These are phyloP conservation scores for Picea glauca DNA, from an alignment of 75 land plant species.

Conservation along the genomic window DNA sequence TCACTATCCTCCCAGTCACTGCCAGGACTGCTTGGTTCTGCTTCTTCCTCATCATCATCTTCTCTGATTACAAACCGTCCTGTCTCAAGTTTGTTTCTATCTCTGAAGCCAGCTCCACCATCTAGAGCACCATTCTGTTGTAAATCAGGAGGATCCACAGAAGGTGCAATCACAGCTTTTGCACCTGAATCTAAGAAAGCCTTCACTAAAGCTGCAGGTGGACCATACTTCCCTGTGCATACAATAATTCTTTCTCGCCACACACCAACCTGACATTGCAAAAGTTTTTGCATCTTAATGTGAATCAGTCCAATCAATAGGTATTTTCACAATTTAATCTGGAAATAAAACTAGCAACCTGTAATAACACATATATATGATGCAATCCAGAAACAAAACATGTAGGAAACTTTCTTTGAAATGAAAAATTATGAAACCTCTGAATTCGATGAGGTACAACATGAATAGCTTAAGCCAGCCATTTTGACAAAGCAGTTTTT, in stretches of 20 bases:
- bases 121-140: constrained; percentile 16
- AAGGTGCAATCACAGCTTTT: constrained; percentile 85
- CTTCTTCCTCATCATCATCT: constrained; percentile 71
- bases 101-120: constrained; percentile 28
- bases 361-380: neutral
- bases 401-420: neutral
- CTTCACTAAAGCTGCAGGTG: constrained; percentile 52
- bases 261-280: constrained; percentile 70
- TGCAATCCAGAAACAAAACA: neutral
- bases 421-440: neutral
- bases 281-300: neutral
- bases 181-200: constrained; percentile 95
- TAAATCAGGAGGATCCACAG: constrained; percentile 59
- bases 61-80: constrained; percentile 85
- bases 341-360: neutral
- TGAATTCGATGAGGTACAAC: neutral
- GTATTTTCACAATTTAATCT: neutral
- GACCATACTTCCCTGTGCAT: constrained; percentile 85
- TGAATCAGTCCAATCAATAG: neutral
- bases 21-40: constrained; percentile 41
- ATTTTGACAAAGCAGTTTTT: neutral
- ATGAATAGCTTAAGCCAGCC: no score
- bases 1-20: constrained; percentile 99
- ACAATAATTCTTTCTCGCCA: constrained; percentile 95
- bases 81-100: constrained; percentile 33